These are phyloP conservation scores for Diplodia mutila DNA, from an alignment of 2,329 filamentous ascomycete genomes.

Conservation along the genomic window DNA sequence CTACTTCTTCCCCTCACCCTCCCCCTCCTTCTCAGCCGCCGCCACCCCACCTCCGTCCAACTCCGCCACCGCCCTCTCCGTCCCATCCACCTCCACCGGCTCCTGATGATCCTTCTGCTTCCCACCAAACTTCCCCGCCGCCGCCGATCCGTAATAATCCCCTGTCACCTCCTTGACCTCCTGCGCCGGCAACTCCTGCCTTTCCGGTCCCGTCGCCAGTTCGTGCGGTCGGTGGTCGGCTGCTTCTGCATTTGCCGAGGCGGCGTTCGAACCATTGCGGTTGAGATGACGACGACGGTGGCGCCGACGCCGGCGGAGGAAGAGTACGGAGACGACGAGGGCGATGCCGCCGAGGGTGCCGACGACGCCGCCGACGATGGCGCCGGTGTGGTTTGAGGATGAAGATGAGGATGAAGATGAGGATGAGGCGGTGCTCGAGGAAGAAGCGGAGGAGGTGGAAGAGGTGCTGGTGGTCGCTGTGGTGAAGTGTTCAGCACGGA, in stretches of 20 bases:
- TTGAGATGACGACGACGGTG: neutral
- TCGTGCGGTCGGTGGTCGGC: neutral
- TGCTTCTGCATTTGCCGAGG: neutral
- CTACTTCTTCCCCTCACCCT: neutral
- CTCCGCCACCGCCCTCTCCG: neutral
- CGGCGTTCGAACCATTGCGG: too few relatives aligned
- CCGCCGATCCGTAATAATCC: neutral
- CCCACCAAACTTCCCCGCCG: neutral
- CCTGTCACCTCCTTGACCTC: neutral
- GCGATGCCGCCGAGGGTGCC: neutral
- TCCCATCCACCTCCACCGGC: neutral
- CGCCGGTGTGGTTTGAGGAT: neutral
- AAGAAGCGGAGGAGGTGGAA: neutral
- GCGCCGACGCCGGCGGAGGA: neutral
- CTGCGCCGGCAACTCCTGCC: neutral
- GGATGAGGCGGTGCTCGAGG: neutral
- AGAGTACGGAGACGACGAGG: neutral
- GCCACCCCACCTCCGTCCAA: neutral
- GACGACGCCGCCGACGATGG: neutral
- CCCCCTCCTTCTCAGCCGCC: neutral
- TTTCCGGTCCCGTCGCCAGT: neutral
- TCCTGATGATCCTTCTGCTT: neutral
- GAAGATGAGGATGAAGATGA: neutral
- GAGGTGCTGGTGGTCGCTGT: neutral
- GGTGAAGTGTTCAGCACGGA: neutral